A percentile compares a stretch with the other conserved stretches of the same genome.
phyloP scores from a whole-genome alignment of 768 basidiomycete species.

The Mycena galericulata region DNA sequence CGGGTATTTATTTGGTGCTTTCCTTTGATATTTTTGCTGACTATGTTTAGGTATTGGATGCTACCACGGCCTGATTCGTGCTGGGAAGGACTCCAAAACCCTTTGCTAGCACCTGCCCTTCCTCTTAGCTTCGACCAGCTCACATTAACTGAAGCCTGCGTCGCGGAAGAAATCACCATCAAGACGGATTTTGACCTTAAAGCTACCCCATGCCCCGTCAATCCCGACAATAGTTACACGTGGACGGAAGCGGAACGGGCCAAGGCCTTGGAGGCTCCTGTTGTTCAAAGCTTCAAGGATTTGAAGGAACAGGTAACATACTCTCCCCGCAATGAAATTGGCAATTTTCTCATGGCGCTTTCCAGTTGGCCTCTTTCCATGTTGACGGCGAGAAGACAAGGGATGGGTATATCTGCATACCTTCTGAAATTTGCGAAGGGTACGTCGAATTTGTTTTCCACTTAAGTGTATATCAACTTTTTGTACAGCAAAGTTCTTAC shows the following conservation, averaged over 20 bases:
- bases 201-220: neutral
- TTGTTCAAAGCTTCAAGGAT: neutral
- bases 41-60: neutral
- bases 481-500: neutral
- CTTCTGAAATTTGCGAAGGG: slow-evolving; percentile 1
- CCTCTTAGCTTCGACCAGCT: neutral
- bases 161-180: neutral
- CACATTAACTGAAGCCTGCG: neutral
- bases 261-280: neutral
- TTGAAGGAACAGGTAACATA: neutral
- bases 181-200: neutral
- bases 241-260: neutral
- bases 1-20: neutral
- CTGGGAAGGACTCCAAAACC: neutral
- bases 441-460: neutral
- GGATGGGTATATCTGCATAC: neutral
- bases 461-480: no score
- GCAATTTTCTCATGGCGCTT: neutral
- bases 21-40: neutral
- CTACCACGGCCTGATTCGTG: neutral
- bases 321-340: neutral
- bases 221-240: neutral
- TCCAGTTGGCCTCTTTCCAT: neutral
- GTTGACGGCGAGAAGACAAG: neutral
- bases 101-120: neutral